Percentiles rank a stretch among this genome's conserved stretches.
phyloP scores from a whole-genome alignment of 2,329 filamentous ascomycete genomes.

The Beauveria australis region DNA sequence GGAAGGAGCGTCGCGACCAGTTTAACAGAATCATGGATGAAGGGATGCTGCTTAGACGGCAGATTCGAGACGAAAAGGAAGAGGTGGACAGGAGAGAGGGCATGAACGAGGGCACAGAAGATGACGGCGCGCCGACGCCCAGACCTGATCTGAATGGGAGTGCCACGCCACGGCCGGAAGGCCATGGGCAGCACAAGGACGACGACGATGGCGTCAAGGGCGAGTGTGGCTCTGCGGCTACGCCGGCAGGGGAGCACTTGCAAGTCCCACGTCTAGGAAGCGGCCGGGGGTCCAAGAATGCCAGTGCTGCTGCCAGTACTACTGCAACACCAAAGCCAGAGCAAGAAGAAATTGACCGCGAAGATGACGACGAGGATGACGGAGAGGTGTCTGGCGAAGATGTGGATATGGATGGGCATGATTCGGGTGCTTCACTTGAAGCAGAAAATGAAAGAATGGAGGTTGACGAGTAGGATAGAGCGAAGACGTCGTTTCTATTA shows the following conservation, averaged over 20 bases:
- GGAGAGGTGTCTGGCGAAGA: constrained; percentile 36
- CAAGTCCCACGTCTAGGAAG: constrained; percentile 15
- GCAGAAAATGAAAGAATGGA: constrained; percentile 54
- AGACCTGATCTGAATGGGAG: constrained; percentile 42
- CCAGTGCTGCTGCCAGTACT: constrained; percentile 20
- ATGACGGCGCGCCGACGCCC: constrained; percentile 45
- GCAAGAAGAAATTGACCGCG: constrained; percentile 5
- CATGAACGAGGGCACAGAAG: constrained; percentile 62
- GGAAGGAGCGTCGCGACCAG: constrained; percentile 76
- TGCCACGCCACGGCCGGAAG: constrained; percentile 41
- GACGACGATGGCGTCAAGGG: constrained; percentile 19
- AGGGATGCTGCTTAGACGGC: constrained; percentile 72
- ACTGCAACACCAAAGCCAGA: constrained; percentile 19
- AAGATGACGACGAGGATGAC: constrained; percentile 42
- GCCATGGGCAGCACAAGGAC: constrained; percentile 19
- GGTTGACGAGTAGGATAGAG: constrained; percentile 33
- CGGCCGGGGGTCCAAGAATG: constrained; percentile 17
- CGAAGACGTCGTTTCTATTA: constrained; percentile 9
- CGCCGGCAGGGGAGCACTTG: constrained; percentile 8
- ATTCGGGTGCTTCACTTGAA: constrained; percentile 23
- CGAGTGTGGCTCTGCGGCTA: constrained; percentile 27
- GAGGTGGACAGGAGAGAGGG: constrained; percentile 83
- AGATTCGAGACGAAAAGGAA: constrained; percentile 93
- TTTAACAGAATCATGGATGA: constrained; percentile 86
- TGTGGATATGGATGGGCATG: background rate